These are phyloP conservation scores for Lactifluus piperatus DNA, from an alignment of 768 basidiomycete genomes.

Conservation along the genomic window DNA sequence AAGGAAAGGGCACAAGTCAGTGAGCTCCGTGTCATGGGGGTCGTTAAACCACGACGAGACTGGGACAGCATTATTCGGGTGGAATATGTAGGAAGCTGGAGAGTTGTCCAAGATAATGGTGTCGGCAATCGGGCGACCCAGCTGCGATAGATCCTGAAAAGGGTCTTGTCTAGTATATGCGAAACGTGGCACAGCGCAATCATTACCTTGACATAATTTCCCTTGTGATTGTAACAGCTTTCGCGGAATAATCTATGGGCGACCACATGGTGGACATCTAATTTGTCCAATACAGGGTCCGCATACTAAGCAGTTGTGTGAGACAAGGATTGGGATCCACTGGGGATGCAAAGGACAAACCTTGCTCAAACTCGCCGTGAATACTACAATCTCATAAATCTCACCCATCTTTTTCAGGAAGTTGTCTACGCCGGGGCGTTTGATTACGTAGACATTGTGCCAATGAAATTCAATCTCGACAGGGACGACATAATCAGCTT, in stretches of 20 bases:
- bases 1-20: slow-evolving; percentile 91
- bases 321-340: slow-evolving; percentile 1
- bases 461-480: slow-evolving; percentile 98
- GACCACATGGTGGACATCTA: slow-evolving; percentile 88
- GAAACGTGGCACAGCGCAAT: not conserved
- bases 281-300: slow-evolving; percentile 95
- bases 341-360: slow-evolving; percentile 34
- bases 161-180: not conserved
- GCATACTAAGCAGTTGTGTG: slow-evolving; percentile 63
- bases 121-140: slow-evolving; percentile 88
- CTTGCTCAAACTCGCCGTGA: slow-evolving; percentile 97
- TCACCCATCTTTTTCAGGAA: slow-evolving; percentile 98
- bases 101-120: slow-evolving; percentile 99
- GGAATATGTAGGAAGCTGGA: slow-evolving; percentile 98
- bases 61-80: slow-evolving; percentile 97
- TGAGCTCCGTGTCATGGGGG: slow-evolving; percentile 95
- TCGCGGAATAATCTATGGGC: slow-evolving; percentile 93
- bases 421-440: slow-evolving; percentile 94
- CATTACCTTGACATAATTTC: slow-evolving; percentile 94
- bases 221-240: slow-evolving; percentile 98
- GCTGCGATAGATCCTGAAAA: slow-evolving; percentile 85
- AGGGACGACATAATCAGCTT: slow-evolving; percentile 97
- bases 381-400: slow-evolving; percentile 95
- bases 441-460: slow-evolving; percentile 99
- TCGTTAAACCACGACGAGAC: slow-evolving; percentile 99